These are phyloP conservation scores for Boletus bicolor DNA, from an alignment of 768 basidiomycete genomes.

Conservation along the genomic window DNA sequence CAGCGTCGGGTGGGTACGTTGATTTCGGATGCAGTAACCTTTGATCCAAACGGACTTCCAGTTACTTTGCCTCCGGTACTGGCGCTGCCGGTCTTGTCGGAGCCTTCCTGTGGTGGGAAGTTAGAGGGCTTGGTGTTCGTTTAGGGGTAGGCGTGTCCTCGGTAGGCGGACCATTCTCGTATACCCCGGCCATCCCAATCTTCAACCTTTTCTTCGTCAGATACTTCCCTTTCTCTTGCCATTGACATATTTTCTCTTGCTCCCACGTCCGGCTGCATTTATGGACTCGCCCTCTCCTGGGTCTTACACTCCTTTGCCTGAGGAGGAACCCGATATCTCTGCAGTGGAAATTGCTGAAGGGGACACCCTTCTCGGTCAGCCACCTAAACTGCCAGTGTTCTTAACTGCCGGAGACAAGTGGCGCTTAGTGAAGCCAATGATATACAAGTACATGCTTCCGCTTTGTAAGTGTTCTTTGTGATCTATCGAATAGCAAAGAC, in stretches of 20 bases:
- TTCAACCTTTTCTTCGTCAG: conserved; percentile 36
- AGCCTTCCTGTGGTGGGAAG: conserved; percentile 92
- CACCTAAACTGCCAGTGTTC: conserved; percentile 44
- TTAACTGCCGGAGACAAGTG: conserved; percentile 77
- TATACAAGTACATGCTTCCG: conserved; percentile 88
- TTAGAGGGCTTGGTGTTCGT: conserved; percentile 81
- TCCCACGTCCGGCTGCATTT: conserved; percentile 61
- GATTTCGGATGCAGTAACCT: neutral
- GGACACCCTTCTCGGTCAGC: conserved; percentile 25
- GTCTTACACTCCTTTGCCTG: conserved; percentile 38
- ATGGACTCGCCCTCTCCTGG: conserved; percentile 37
- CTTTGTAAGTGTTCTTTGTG: conserved; percentile 56
- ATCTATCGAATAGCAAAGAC: neutral
- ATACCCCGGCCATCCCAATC: neutral
- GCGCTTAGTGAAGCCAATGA: conserved; percentile 72
- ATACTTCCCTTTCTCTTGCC: conserved; percentile 81
- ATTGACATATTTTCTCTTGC: conserved; percentile 68
- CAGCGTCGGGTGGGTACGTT: conserved; percentile 65
- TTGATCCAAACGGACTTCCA: conserved; percentile 22
- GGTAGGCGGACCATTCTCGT: conserved; percentile 40
- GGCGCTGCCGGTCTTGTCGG: conserved; percentile 93
- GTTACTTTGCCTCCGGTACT: conserved; percentile 92
- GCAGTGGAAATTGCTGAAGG: conserved; percentile 26
- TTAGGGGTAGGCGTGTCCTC: conserved; percentile 80
- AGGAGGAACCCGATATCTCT: conserved; percentile 26